A percentile compares a stretch with the other conserved stretches of the same genome.
Evolutionary conservation across 1,284 basidiomycete species (phyloP).

Genomic region (Moesziomyces antarcticus): DNA sequence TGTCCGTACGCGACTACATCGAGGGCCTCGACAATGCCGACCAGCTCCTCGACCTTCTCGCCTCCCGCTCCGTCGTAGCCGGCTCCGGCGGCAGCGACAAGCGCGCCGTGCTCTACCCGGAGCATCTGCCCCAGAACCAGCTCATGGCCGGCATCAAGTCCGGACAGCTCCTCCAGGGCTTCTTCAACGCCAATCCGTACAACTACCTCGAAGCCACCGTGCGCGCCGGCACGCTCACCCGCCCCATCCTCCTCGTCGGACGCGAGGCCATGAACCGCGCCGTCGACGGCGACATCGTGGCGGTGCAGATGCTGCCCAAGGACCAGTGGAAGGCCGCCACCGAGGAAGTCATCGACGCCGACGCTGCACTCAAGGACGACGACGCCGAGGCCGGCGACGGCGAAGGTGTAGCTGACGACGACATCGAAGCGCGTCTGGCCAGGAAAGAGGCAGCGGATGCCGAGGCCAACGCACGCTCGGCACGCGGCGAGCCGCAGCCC

Average conservation of each 20-base stretch:
- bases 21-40: slow-evolving; percentile 55
- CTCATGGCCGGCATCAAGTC: slow-evolving; percentile 86
- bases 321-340: slow-evolving; percentile 91
- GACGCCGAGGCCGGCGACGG: slow-evolving; percentile 75
- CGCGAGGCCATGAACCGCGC: slow-evolving; percentile 95
- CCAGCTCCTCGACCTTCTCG: slow-evolving; percentile 62
- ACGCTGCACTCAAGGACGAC: slow-evolving; percentile 82
- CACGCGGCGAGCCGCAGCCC: slow-evolving; percentile 77
- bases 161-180: slow-evolving; percentile 86
- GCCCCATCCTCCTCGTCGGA: slow-evolving; percentile 86
- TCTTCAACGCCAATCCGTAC: slow-evolving; percentile 94
- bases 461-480: slow-evolving; percentile 68
- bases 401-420: slow-evolving; percentile 70
- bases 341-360: slow-evolving; percentile 90
- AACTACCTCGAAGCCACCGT: slow-evolving; percentile 94
- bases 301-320: slow-evolving; percentile 87
- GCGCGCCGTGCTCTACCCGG: slow-evolving; percentile 56
- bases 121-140: slow-evolving; percentile 84
- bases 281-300: slow-evolving; percentile 92
- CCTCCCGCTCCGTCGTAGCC: slow-evolving; percentile 48
- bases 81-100: slow-evolving; percentile 39
- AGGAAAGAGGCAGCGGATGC: slow-evolving; percentile 61
- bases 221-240: slow-evolving; percentile 77
- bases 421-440: slow-evolving; percentile 46
- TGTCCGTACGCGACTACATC: slow-evolving; percentile 65